A percentile compares a stretch with the other conserved stretches of the same genome.
Evolutionary conservation across 495 filamentous ascomycete genomes (phyloP).

Genomic region (Chaetomidium leptoderma): DNA sequence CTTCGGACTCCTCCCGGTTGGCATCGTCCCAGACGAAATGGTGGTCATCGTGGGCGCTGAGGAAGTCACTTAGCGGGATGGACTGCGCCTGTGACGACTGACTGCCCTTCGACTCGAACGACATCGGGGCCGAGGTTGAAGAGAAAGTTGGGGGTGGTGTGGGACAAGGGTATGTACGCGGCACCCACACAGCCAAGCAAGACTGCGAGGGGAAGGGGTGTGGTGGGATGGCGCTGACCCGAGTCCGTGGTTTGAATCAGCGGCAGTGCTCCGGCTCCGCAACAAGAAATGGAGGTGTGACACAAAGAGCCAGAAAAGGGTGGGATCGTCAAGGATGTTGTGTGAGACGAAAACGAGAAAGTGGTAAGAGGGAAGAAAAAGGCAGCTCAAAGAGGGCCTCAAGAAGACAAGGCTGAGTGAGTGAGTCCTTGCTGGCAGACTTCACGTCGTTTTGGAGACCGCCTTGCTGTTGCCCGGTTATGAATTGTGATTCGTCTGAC

Average conservation of each 20-base stretch:
- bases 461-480: constrained; percentile 4
- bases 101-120: constrained; percentile 23
- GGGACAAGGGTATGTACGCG: not conserved
- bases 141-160: not conserved
- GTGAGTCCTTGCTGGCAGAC: not conserved
- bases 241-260: constrained; percentile 1
- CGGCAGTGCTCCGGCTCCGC: not conserved
- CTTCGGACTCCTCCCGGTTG: constrained; percentile 19
- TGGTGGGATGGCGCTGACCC: not conserved
- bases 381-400: constrained; percentile 3
- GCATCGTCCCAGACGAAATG: constrained; percentile 30
- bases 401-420: constrained; percentile 5
- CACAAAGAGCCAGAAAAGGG: not conserved
- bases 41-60: constrained; percentile 20
- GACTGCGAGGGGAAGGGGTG: not conserved
- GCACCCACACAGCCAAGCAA: not conserved
- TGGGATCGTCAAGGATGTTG: not conserved
- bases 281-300: not conserved
- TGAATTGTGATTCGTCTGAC: not conserved
- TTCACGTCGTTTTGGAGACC: not conserved
- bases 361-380: not conserved
- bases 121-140: constrained; percentile 8
- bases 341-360: not conserved
- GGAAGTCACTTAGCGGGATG: constrained; percentile 25
- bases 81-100: constrained; percentile 22